phyloP scores from a whole-genome alignment of 2,329 filamentous ascomycete genomes.

The Talaromyces sp. region DNA sequence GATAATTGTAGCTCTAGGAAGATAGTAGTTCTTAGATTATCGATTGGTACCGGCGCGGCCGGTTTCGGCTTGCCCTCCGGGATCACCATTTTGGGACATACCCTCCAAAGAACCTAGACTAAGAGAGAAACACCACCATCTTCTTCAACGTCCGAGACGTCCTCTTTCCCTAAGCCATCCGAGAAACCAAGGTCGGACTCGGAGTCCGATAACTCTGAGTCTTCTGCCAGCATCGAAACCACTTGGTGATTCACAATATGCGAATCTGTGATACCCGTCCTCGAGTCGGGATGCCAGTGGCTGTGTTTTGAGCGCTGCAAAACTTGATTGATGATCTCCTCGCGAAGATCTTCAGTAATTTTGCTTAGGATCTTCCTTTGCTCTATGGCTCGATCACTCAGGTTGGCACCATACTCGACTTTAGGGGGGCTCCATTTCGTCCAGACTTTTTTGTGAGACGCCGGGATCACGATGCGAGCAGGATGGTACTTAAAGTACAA shows the following conservation, averaged over 20 bases:
- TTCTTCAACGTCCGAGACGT: conserved; percentile 16
- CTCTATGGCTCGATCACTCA: conserved; percentile 18
- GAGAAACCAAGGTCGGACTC: neutral
- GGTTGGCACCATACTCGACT: conserved; percentile 18
- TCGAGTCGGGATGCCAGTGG: conserved; percentile 29
- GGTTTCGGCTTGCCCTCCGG: too few relatives aligned
- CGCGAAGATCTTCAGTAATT: conserved; percentile 28
- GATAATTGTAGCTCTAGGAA: too few relatives aligned
- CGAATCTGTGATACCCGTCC: conserved; percentile 24
- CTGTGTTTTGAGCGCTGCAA: conserved; percentile 23
- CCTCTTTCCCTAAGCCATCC: conserved; percentile 11
- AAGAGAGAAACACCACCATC: conserved; percentile 17
- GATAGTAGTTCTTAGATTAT: too few relatives aligned
- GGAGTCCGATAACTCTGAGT: neutral
- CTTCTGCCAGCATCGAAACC: neutral
- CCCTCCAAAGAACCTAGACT: neutral
- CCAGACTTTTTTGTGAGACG: conserved; percentile 32
- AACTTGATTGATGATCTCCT: conserved; percentile 27
- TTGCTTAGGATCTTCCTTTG: conserved; percentile 29
- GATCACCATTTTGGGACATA: too few relatives aligned
- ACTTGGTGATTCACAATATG: neutral
- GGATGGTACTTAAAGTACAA: conserved; percentile 33
- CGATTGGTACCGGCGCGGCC: too few relatives aligned
- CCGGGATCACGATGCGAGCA: conserved; percentile 27
- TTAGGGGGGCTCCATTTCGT: conserved; percentile 31